Conservation (phyloP, 2,329 filamentous ascomycete genomes). For the Cephalotrichum gorgonifer region DNA sequence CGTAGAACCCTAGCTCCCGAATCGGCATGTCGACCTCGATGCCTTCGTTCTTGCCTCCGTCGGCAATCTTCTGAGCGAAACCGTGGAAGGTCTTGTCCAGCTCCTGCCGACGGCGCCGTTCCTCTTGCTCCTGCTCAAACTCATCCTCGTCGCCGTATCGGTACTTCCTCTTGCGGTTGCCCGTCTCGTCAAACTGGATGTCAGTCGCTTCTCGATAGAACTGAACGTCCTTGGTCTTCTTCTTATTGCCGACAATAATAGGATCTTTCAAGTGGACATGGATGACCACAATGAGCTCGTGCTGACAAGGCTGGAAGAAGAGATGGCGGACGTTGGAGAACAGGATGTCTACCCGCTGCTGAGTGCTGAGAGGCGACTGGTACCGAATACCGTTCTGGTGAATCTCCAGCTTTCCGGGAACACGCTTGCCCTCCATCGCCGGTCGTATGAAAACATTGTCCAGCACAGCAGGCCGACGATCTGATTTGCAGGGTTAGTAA, state of each 20-base stretch:
- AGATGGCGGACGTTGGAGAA: conserved; percentile 98
- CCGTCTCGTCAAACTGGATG: conserved; percentile 97
- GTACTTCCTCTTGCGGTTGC: conserved; percentile 95
- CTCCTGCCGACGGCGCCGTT: conserved; percentile 79
- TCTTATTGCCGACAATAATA: conserved; percentile 92
- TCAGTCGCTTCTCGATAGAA: conserved; percentile 98
- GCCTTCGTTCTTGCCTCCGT: conserved; percentile 82
- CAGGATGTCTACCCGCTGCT: conserved; percentile 81
- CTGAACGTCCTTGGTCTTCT: conserved; percentile 97
- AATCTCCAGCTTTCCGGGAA: conserved; percentile 91
- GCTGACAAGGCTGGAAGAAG: conserved; percentile 95
- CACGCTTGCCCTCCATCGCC: conserved; percentile 91
- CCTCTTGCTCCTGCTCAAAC: conserved; percentile 96
- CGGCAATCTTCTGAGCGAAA: conserved; percentile 95
- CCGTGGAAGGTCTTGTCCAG: conserved; percentile 92
- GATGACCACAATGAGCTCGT: conserved; percentile 95
- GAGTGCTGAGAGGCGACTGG: conserved; percentile 66
- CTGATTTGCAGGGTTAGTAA: conserved; percentile 27
- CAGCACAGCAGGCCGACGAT: conserved; percentile 79
- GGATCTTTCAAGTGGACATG: conserved; percentile 97
- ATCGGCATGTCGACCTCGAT: conserved; percentile 95
- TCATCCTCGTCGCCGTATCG: conserved; percentile 97
- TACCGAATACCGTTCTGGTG: conserved; percentile 99
- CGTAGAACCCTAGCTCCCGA: conserved; percentile 90
- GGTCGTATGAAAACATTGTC: conserved; percentile 94